phyloP scores from a whole-genome alignment of 306 rosid genomes.

The Glycine latifolia region DNA sequence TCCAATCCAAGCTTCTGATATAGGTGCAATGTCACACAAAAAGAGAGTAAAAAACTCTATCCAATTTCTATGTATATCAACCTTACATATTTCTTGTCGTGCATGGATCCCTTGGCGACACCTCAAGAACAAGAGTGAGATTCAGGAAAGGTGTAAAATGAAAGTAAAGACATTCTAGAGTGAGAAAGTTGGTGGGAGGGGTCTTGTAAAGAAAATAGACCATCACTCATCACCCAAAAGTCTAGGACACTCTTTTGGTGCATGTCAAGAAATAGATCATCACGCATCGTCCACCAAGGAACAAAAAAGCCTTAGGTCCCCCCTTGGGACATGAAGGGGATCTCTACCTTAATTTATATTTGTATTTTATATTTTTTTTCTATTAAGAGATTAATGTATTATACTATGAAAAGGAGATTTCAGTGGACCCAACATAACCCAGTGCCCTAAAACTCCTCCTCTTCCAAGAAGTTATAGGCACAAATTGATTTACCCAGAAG shows the following conservation, averaged over 20 bases:
- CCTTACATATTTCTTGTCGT: constrained; percentile 14
- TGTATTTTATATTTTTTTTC: background rate
- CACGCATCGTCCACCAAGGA: background rate
- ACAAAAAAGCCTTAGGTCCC: constrained; percentile 48
- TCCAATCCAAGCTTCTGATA: background rate
- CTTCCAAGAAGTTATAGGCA: background rate
- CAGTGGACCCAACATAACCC: background rate
- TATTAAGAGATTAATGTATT: constrained; percentile 37
- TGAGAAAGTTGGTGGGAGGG: constrained; percentile 58
- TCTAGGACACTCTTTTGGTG: constrained; percentile 62
- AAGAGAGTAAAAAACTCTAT: background rate
- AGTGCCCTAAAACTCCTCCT: background rate
- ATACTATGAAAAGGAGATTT: background rate
- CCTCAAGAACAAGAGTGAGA: constrained; percentile 39
- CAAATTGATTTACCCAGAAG: too few species aligned
- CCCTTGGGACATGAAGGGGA: constrained; percentile 55
- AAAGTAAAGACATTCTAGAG: constrained; percentile 70
- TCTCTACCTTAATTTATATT: constrained; percentile 37
- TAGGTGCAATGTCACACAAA: background rate
- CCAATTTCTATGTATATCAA: background rate
- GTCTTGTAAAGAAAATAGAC: constrained; percentile 1
- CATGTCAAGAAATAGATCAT: constrained; percentile 47
- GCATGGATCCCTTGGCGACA: constrained; percentile 45
- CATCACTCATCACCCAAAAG: background rate
- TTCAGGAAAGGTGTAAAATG: constrained; percentile 64